phyloP scores from a whole-genome alignment of 768 basidiomycete genomes.

The Tulasnella sp. region DNA sequence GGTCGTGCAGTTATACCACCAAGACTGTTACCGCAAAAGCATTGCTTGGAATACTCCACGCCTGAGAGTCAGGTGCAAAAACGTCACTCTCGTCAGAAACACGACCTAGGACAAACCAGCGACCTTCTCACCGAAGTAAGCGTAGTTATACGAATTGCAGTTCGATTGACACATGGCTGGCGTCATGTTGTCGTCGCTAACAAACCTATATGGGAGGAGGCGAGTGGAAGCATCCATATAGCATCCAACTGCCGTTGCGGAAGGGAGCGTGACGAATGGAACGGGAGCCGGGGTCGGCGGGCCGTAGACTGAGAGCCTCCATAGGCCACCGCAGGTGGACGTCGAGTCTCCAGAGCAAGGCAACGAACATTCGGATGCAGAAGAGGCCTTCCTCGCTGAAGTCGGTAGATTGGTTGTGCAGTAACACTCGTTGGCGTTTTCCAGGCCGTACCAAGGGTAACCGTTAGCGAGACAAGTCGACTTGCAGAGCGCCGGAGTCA shows the following conservation, averaged over 20 bases:
- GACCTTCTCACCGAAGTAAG: not conserved
- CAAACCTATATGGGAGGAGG: not conserved
- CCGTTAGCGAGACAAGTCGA: not conserved
- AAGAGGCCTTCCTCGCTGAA: not conserved
- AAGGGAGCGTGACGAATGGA: not conserved
- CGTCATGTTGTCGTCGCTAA: not conserved
- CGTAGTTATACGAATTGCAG: not conserved
- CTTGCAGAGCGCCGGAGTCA: not conserved
- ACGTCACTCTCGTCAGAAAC: too few species aligned
- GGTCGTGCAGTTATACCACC: not conserved
- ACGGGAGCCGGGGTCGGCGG: not conserved
- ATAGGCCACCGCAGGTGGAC: not conserved
- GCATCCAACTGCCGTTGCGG: not conserved
- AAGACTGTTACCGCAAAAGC: not conserved
- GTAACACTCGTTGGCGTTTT: constrained; percentile 7
- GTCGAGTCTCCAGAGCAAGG: not conserved
- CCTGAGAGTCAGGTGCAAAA: too few species aligned
- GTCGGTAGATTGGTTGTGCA: not conserved
- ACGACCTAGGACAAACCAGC: too few species aligned
- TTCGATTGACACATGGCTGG: not conserved
- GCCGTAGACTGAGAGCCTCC: not conserved
- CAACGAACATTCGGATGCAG: not conserved
- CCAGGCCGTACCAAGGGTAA: constrained; percentile 2
- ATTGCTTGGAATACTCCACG: not conserved
- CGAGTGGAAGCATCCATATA: not conserved